Base-by-base conservation (phyloP, 2,329 filamentous ascomycete genomes). In the Botrytis porri region DNA sequence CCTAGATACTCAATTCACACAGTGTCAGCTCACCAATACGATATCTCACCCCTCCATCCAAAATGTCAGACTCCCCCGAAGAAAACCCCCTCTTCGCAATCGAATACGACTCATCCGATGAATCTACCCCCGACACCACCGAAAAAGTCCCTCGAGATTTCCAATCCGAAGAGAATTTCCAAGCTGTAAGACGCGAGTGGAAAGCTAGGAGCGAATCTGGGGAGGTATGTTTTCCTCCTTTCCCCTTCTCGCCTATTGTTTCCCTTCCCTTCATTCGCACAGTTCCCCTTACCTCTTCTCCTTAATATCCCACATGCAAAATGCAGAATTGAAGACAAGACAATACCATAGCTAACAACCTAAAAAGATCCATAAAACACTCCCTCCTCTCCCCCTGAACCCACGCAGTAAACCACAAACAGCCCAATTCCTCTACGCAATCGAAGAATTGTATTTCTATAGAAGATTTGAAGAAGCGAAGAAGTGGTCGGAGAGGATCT, bases 41-140 rank as follows among this genome's bases (percentile, higher is more conserved):
- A 8, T 12, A 9, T 32, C 25, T 18, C 18, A 10, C 22, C 6
- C 32, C 32, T 25, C 35, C 2, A 39, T 20, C 32, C 29, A 16
- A 62, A 43, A 70, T 62, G 71, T 80, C 82, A 69, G 79, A 81
- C 54, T 39, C 60, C 4, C 8, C 60, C 5, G 60, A 62, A 39
- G 77, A 81, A 54, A 77, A 82, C 20, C 82, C 82, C 41, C 82
- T 85, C 70, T 81, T 86, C 72, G 79, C 79, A 76, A 85, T 86
- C 74, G 80, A 82, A 37, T 78, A 85, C 71, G 82, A 82, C 54
- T 83, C 84, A 66, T 82, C 81, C 16, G 81, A 83, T 8, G 78
- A 80, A 70, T 73, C 75, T 9, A 51, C 29, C 8, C 35, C 35
- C 7, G 41, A 73, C 10, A 35, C 73, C 14, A 59, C 45, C 1